phyloP scores from a whole-genome alignment of 2,329 filamentous ascomycete genomes.

The Diaporthe longicolla region DNA sequence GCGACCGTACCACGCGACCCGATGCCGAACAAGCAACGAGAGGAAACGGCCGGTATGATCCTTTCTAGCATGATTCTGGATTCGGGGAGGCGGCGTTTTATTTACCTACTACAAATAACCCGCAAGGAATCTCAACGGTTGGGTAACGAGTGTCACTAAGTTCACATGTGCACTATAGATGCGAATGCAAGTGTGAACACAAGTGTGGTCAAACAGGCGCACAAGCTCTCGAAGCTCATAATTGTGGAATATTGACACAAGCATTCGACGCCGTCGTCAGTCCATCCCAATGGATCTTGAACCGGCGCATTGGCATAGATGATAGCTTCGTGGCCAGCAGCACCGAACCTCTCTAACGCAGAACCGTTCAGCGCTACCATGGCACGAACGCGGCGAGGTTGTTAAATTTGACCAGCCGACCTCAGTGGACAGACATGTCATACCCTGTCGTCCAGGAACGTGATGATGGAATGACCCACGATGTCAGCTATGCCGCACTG shows the following conservation, averaged over 20 bases:
- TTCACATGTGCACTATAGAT: background rate
- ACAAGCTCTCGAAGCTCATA: background rate
- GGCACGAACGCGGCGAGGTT: background rate
- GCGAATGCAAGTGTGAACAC: background rate
- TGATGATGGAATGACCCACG: background rate
- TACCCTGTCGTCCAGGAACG: background rate
- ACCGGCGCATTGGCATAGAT: background rate
- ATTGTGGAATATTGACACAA: no score
- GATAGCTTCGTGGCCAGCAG: background rate
- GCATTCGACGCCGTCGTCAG: background rate
- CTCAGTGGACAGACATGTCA: background rate
- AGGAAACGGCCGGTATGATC: background rate
- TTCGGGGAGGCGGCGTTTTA: no score
- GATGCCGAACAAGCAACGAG: background rate
- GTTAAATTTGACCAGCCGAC: no score
- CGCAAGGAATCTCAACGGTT: background rate
- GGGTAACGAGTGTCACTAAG: background rate
- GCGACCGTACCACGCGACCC: background rate
- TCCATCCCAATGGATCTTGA: background rate
- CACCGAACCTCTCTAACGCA: background rate
- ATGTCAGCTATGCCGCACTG: background rate
- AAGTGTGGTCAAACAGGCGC: background rate
- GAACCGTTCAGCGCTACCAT: background rate
- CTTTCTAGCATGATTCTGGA: background rate
- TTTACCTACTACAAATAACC: background rate